Evolutionary conservation across 768 basidiomycete genomes (phyloP).

Genomic region (Mycena floridula): DNA sequence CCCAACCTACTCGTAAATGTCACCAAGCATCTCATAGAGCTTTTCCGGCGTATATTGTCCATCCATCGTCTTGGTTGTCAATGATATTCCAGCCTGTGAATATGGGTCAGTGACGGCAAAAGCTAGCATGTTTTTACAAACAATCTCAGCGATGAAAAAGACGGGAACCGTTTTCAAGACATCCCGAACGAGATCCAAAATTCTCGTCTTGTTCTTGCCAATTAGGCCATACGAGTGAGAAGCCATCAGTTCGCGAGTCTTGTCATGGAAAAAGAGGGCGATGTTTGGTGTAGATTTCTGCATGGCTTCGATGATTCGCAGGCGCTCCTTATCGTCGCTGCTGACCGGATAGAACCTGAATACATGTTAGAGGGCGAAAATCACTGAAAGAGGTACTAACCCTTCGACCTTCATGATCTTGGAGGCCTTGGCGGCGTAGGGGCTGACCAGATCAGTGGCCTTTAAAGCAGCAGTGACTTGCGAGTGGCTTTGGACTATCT

Average conservation of each 20-base stretch:
- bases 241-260: constrained; percentile 52
- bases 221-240: constrained; percentile 50
- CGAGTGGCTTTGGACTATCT: constrained; percentile 38
- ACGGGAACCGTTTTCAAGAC: constrained; percentile 63
- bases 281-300: constrained; percentile 41
- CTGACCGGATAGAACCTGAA: constrained; percentile 61
- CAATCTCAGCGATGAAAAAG: constrained; percentile 70
- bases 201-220: constrained; percentile 40
- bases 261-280: constrained; percentile 58
- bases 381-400: constrained; percentile 26
- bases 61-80: constrained; percentile 51
- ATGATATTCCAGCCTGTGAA: constrained; percentile 60
- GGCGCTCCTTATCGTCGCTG: constrained; percentile 42
- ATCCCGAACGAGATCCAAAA: constrained; percentile 59
- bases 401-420: constrained; percentile 55
- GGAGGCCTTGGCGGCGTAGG: constrained; percentile 44
- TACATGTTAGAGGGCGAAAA: constrained; percentile 3
- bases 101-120: neutral
- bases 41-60: constrained; percentile 60
- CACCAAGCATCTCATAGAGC: constrained; percentile 56
- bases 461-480: constrained; percentile 49
- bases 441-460: constrained; percentile 38
- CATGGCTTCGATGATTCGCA: constrained; percentile 42
- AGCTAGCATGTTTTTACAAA: constrained; percentile 27
- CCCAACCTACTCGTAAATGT: constrained; percentile 60